phyloP scores from a whole-genome alignment of 148 eudicot species.

The Arctostaphylos glauca region DNA sequence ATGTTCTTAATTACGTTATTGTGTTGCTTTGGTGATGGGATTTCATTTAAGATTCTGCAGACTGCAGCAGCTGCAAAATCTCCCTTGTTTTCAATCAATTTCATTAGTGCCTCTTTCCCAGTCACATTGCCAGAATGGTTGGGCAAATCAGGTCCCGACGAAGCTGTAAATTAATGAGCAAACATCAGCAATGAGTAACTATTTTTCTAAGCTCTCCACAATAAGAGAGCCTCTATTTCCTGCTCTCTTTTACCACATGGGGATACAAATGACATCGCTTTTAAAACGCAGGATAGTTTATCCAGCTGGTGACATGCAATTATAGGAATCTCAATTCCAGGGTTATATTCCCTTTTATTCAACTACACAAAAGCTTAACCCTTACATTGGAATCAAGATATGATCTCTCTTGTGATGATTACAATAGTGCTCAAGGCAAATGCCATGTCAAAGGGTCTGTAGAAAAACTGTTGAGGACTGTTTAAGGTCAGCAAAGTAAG shows the following conservation, averaged over 20 bases:
- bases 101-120: constrained; percentile 29
- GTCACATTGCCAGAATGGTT: constrained; percentile 10
- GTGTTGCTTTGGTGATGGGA: constrained; percentile 18
- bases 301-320: background rate
- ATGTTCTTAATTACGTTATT: constrained; percentile 21
- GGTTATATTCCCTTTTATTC: too few species aligned
- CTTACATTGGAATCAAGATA: too few species aligned
- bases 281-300: background rate
- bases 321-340: too few species aligned
- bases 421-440: too few species aligned
- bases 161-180: too few species aligned
- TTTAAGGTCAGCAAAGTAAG: background rate
- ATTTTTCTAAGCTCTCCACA: background rate
- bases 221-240: background rate
- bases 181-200: constrained; percentile 4
- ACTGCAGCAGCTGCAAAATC: constrained; percentile 47
- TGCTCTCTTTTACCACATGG: background rate
- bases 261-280: background rate
- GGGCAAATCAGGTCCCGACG: constrained; percentile 20
- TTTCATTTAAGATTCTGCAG: constrained; percentile 32
- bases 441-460: too few species aligned
- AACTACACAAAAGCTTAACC: too few species aligned
- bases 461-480: background rate
- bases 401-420: too few species aligned
- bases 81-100: constrained; percentile 32